phyloP scores from a whole-genome alignment of 192 early-diverging fungal species.

The Powellomyces hirtus region DNA sequence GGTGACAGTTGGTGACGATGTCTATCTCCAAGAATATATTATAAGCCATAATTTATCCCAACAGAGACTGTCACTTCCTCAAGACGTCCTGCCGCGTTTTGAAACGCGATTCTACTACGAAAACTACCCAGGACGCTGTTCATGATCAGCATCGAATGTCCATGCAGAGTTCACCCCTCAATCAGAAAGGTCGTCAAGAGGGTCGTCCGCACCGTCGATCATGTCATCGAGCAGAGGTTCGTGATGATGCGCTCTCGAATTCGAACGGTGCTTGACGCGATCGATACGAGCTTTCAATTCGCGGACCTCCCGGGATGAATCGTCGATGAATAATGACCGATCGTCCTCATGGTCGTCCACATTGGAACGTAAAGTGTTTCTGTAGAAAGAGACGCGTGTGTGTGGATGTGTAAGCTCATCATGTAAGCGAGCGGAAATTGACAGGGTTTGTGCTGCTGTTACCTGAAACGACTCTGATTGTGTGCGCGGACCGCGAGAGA shows the following conservation, averaged over 20 bases:
- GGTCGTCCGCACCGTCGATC: too few relatives aligned
- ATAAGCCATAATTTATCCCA: too few relatives aligned
- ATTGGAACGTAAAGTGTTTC: background rate
- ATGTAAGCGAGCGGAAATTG: background rate
- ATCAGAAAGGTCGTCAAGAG: too few relatives aligned
- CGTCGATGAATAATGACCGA: background rate
- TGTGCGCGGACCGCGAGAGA: background rate
- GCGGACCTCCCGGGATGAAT: conserved; percentile 19
- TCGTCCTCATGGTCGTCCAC: background rate
- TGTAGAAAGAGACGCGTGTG: background rate
- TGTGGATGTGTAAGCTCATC: background rate
- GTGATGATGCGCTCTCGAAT: background rate
- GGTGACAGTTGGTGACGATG: too few relatives aligned
- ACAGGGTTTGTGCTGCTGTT: background rate
- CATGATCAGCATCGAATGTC: too few relatives aligned
- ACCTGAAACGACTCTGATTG: background rate
- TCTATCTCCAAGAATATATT: too few relatives aligned
- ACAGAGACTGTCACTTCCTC: too few relatives aligned
- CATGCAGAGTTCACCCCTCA: too few relatives aligned
- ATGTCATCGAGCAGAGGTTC: too few relatives aligned
- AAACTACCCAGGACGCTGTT: too few relatives aligned
- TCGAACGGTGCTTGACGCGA: conserved; percentile 41
- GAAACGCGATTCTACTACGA: too few relatives aligned
- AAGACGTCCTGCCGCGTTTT: too few relatives aligned
- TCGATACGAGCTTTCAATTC: conserved; percentile 42